phyloP scores from a whole-genome alignment of 1,284 basidiomycete genomes.

The Moniliella sp. region DNA sequence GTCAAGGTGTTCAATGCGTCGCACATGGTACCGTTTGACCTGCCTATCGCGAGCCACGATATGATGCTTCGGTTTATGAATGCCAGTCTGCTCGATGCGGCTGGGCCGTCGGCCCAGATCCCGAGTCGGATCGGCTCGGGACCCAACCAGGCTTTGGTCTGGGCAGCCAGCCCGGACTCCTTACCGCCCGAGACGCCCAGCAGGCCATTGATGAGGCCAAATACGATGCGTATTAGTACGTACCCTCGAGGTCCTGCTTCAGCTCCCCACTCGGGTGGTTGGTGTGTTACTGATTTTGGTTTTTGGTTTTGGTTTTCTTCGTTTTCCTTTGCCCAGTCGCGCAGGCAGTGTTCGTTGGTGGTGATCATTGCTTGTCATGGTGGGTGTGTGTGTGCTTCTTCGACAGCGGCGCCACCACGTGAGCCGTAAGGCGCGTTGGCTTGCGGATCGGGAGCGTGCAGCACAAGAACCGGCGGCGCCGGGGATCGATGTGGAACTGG shows the following conservation, averaged over 20 bases:
- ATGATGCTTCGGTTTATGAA: constrained; percentile 50
- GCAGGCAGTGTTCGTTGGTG: constrained; percentile 1
- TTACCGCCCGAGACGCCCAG: constrained; percentile 22
- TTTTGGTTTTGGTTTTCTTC: no score
- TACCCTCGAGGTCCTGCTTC: no score
- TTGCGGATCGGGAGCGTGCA: no score
- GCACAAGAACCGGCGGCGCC: no score
- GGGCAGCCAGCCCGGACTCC: constrained; percentile 11
- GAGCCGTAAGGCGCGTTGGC: no score
- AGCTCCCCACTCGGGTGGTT: no score
- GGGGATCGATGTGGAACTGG: no score
- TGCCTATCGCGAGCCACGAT: constrained; percentile 70
- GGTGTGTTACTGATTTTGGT: constrained; percentile 19
- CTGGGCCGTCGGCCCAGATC: constrained; percentile 48
- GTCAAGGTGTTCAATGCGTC: constrained; percentile 52
- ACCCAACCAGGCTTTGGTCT: constrained; percentile 38
- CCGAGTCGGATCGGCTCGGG: constrained; percentile 52
- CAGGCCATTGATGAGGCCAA: constrained; percentile 24
- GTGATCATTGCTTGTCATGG: no score
- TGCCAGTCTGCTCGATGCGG: constrained; percentile 60
- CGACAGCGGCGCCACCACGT: no score
- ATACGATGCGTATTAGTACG: constrained; percentile 20
- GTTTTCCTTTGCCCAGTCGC: not conserved
- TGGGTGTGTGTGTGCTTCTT: no score
- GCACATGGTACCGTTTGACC: constrained; percentile 56